These are phyloP conservation scores for Trichosporon coremiiforme DNA, from an alignment of 1,284 basidiomycete genomes.

Conservation along the genomic window DNA sequence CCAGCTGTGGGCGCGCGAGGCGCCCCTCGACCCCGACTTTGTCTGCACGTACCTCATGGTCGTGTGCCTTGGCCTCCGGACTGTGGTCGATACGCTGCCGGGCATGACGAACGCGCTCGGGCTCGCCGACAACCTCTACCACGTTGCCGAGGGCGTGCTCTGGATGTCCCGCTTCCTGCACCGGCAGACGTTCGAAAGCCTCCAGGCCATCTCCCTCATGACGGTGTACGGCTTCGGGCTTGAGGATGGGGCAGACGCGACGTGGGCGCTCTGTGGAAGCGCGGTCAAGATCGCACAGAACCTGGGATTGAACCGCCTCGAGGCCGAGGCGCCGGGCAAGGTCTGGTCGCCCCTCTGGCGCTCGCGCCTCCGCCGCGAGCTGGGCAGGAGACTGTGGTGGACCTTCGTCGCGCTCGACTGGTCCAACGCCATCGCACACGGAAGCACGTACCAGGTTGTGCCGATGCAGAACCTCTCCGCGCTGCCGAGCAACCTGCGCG, in stretches of 20 bases:
- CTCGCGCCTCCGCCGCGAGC: constrained; percentile 28
- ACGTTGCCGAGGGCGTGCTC: constrained; percentile 32
- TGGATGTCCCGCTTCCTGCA: constrained; percentile 31
- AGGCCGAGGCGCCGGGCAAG: constrained; percentile 28
- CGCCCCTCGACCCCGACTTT: constrained; percentile 27
- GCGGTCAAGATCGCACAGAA: constrained; percentile 40
- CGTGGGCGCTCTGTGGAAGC: constrained; percentile 29
- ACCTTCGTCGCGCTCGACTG: constrained; percentile 37
- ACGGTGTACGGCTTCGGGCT: constrained; percentile 30
- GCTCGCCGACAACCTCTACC: constrained; percentile 28
- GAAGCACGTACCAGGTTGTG: constrained; percentile 31
- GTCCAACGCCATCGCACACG: constrained; percentile 33
- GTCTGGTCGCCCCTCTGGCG: constrained; percentile 32
- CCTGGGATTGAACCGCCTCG: constrained; percentile 37
- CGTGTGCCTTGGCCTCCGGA: constrained; percentile 28
- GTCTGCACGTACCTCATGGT: constrained; percentile 32
- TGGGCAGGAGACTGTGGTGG: constrained; percentile 38
- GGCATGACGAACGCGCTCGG: constrained; percentile 24
- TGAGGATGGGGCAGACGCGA: constrained; percentile 30
- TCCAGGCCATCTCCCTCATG: constrained; percentile 34
- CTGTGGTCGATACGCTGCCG: constrained; percentile 21
- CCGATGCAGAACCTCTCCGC: constrained; percentile 35
- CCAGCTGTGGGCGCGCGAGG: constrained; percentile 24
- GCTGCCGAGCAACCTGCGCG: constrained; percentile 34
- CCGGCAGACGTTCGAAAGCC: constrained; percentile 32